A percentile compares a stretch with the other conserved stretches of the same genome.
These are phyloP conservation scores for Hygrocybe punicea DNA, from an alignment of 768 basidiomycete species.

Conservation along the genomic window DNA sequence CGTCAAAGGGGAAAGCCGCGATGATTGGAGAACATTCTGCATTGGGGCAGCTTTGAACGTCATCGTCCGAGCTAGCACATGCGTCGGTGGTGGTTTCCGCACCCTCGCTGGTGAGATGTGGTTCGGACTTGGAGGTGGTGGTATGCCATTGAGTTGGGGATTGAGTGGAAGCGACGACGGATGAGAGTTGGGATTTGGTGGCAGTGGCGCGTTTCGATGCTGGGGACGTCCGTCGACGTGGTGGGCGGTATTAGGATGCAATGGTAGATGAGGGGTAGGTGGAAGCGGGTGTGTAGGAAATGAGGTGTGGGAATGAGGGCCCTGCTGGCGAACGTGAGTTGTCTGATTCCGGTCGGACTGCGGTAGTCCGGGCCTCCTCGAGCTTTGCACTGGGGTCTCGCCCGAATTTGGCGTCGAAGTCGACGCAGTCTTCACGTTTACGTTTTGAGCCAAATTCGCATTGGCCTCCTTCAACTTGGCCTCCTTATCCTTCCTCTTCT, in stretches of 20 bases:
- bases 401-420: slow-evolving; percentile 6
- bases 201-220: too few species aligned
- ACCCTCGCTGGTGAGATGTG: slow-evolving; percentile 13
- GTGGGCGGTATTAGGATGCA: background rate
- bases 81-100: background rate
- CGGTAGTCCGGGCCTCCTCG: background rate
- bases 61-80: background rate
- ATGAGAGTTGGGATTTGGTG: too few species aligned
- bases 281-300: slow-evolving; percentile 7
- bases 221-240: too few species aligned
- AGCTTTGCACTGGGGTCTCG: slow-evolving; percentile 2
- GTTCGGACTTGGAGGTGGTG: slow-evolving; percentile 5
- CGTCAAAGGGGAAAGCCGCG: slow-evolving; percentile 4
- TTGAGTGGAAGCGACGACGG: slow-evolving; percentile 1
- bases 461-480: slow-evolving; percentile 11
- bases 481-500: slow-evolving; percentile 32
- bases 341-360: background rate
- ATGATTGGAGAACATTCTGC: background rate
- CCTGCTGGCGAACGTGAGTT: background rate
- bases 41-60: background rate
- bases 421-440: background rate
- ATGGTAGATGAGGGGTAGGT: background rate
- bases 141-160: slow-evolving; percentile 1
- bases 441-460: slow-evolving; percentile 3
- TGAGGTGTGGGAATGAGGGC: background rate